Base-by-base conservation (phyloP, 352 stramenopile genomes). In the Phytophthora kernoviae region DNA sequence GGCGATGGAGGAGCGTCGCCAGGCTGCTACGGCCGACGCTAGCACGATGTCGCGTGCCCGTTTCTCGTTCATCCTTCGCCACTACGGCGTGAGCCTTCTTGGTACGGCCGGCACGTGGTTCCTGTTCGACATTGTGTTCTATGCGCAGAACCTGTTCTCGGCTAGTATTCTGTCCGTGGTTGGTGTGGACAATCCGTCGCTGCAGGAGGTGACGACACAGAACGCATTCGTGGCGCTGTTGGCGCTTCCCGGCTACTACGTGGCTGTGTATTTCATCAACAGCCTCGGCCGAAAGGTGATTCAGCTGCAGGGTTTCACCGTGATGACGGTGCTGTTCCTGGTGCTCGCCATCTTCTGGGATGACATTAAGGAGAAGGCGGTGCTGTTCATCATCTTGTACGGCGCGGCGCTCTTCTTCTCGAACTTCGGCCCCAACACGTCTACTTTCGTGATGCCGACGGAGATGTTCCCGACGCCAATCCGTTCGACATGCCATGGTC, bases 401-500 rank as follows among this genome's bases (percentile, higher is more conserved):
- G 81, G 83, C 0, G 60, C 90, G 14, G 70, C 83, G 1, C 79
- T 96, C 27, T 94, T 93, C 58, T 91, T 91, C 59, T 83, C 82
- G 44, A 93, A 96, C 62, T 96, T 96, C 55, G 88, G 87, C 0
- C 87, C 88, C 24, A 95, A 95, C 65, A 81, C 68, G 48, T 90
- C 88, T 21, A 96, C 87, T 5, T 96, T 96, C 68, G 81, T 97
- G 15, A 80, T 97, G 70, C 90, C 90, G 0, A 89, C 90, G 0
- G 92, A 97, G 68, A 91, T 97, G 52, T 85, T 79, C 90, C 78
- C 78, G 6, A 97, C 90, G 6, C 76, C 91, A 41, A 91, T 96
- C 60, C 79, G 90, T 11, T 92, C 82, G 20, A 87, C 86, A 32
- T 95, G 87, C 58, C 88, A 97, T 68, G 90, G 91, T 12, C 84